A percentile compares a stretch with the other conserved stretches of the same genome.
Conservation (phyloP, 177 flowering plant genomes). For the Tripterygium wilfordii region DNA sequence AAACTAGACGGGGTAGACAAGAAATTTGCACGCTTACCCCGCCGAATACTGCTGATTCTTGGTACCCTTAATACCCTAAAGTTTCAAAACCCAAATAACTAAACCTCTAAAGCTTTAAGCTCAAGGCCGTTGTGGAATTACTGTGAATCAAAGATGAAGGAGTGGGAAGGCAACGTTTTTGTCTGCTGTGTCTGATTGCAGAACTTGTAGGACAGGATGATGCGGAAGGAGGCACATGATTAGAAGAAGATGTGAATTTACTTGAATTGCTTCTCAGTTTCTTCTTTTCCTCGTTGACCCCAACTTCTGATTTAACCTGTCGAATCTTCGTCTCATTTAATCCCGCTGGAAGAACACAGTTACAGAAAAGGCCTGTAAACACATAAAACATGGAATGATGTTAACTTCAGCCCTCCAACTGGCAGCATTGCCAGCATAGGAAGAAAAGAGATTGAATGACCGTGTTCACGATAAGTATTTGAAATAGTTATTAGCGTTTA, state of each 20-base stretch:
- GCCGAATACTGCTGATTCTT: too few relatives aligned
- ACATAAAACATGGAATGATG: background rate
- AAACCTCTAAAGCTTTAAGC: slow-evolving; percentile 19
- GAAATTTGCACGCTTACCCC: too few relatives aligned
- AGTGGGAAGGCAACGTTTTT: slow-evolving; percentile 24
- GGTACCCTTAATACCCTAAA: too few relatives aligned
- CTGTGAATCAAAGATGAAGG: slow-evolving; percentile 20
- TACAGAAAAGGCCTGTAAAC: slow-evolving; percentile 61
- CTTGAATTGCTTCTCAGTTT: slow-evolving; percentile 47
- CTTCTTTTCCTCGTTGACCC: slow-evolving; percentile 43
- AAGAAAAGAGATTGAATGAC: too few relatives aligned
- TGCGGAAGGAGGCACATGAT: slow-evolving; percentile 8
- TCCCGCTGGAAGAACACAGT: slow-evolving; percentile 78
- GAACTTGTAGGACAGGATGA: slow-evolving; percentile 19
- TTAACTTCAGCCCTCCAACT: too few relatives aligned
- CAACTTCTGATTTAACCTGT: slow-evolving; percentile 32
- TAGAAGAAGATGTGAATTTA: slow-evolving; percentile 27
- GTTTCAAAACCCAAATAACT: too few relatives aligned
- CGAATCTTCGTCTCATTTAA: slow-evolving; percentile 53
- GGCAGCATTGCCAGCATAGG: too few relatives aligned
- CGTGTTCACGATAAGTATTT: too few relatives aligned
- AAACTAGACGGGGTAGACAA: too few relatives aligned
- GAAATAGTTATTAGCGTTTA: too few relatives aligned
- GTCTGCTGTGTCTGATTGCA: slow-evolving; percentile 18
- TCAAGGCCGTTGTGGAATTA: slow-evolving; percentile 16